Base-by-base conservation (phyloP, 140 eudicot genomes). In the Cichorium intybus region DNA sequence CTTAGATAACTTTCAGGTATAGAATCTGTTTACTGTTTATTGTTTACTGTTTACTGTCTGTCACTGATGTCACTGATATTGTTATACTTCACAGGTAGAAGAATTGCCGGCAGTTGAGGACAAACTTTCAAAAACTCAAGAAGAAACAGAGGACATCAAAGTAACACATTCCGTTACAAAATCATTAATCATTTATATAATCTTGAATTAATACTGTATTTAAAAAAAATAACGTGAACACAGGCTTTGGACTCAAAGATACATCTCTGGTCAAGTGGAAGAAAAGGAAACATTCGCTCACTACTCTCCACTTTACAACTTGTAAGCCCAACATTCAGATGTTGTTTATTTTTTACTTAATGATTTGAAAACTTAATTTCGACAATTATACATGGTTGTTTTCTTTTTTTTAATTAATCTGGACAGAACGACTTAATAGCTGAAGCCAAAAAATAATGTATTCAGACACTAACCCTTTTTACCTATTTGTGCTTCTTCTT, bases 231-330 rank as follows among this genome's bases (percentile, higher is more conserved):
- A 37, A 18, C 11, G 24, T 39, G 34, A 52, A 69, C 55, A 51
- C 85, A 94, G 99, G 85, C 72, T 69, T 72, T 70, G 64, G 90
- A 89, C 68, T 80, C 85, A 52, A 86, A 94, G 71, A 82, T 94
- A 68, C 79, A 37, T 5, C 75, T 79, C 20, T 94, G 99, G 99
- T 86, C 95, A 50, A 69, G 63, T 20, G 99, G 97, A 62, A 94
- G 87, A 80, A 85, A 84, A 81, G 97, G 97, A 64, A 94, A 89
- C 77, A 89, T 94, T 46, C 97, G 95, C 15, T 87, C 99, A 22
- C 71, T 94, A 47, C 85, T 94, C 26, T 94, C 99, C 39, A 94
- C 99, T 28, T 62, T 94, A 69, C 99, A 94, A 80, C 86, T 75
- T 66, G 99, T 94, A 85, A 79, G 87, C 56, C 33, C 31, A 65